Base-by-base conservation (phyloP, 495 filamentous ascomycete genomes). In the Trichoderma gamsii region DNA sequence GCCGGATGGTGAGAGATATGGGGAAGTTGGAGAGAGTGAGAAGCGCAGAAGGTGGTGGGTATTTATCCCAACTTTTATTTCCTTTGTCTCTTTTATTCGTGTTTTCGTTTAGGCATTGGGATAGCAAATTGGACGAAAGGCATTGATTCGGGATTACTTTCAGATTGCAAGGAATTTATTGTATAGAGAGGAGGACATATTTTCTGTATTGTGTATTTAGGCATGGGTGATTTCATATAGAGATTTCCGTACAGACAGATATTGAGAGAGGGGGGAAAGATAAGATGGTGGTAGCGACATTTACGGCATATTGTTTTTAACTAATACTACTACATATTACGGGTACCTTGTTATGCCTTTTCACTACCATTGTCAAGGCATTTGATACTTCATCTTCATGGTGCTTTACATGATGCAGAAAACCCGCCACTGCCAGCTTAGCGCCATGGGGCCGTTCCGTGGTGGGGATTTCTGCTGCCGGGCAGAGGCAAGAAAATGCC, bases 61-160 rank as follows among this genome's bases (percentile, higher is more conserved):
- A 25, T 27, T 32, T 61, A 32, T 23, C 44, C 3, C 15, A 49
- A 11, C 0, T 49, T 16, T 49, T 8, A 49, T 49, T 49, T 49
- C 44, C 13, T 49, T 9, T 49, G 13, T 4, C 3, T 49, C 44
- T 16, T 61, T 29, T 32, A 2, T 29, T 27, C 15, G 23, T 61
- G 4, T 15, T 13, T 29, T 56, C 8, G 11, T 29, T 61, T 61
- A 2, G 7, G 43, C 13, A 15, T 52, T 52, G n/a, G 23, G 12
- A 16, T 65, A 69, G 46, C 49, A 65, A 41, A 61, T 56, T 66
- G 69, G 49, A 63, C 7, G 64, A 63, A 41, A 52, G 66, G 69
- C 67, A 66, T 71, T 67, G 56, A 51, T 64, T 66, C 15, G 32
- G 67, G 67, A 69, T 65, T 41, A 66, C n/a, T 56, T 18, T 46